Evolutionary conservation across 1,284 basidiomycete genomes (phyloP).

Genomic region (Wallemia ichthyophaga): DNA sequence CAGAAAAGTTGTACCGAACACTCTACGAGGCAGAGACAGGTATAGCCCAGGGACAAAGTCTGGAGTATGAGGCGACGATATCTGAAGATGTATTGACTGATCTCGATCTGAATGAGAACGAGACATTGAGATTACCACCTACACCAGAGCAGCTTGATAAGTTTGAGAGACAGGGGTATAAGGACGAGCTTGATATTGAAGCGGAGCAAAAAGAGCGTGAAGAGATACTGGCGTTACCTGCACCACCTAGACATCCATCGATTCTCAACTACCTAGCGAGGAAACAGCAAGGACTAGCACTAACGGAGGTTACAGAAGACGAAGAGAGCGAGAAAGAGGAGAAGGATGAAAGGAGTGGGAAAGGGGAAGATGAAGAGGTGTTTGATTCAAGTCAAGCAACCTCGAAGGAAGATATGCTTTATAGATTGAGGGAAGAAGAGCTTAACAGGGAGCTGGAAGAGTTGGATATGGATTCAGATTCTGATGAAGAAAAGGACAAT

Average conservation of each 20-base stretch:
- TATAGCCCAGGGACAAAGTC: conserved; percentile 17
- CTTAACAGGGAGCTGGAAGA: not conserved
- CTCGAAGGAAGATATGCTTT: not conserved
- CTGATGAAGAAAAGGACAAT: not conserved
- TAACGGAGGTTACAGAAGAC: not conserved
- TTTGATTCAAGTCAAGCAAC: not conserved
- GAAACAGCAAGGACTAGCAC: not conserved
- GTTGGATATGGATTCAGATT: not conserved
- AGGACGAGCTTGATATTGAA: not conserved
- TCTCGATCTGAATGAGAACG: conserved; percentile 13
- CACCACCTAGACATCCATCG: not conserved
- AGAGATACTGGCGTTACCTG: not conserved
- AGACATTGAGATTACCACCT: conserved; percentile 19
- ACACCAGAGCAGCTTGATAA: conserved; percentile 16
- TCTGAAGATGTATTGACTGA: conserved; percentile 1
- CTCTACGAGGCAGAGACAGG: conserved; percentile 23
- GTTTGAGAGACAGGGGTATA: conserved; percentile 11
- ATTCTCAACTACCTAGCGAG: not conserved
- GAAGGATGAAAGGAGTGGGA: no score
- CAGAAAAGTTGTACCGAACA: conserved; percentile 16
- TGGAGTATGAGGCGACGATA: conserved; percentile 9
- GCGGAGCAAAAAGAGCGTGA: not conserved
- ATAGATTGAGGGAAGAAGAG: not conserved
- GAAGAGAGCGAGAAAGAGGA: not conserved
- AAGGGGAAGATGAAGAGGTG: not conserved